Percentiles rank a stretch among this genome's conserved stretches.
These are phyloP conservation scores for Dactylellina drechsleri DNA, from an alignment of 2,329 filamentous ascomycete species.

Conservation along the genomic window DNA sequence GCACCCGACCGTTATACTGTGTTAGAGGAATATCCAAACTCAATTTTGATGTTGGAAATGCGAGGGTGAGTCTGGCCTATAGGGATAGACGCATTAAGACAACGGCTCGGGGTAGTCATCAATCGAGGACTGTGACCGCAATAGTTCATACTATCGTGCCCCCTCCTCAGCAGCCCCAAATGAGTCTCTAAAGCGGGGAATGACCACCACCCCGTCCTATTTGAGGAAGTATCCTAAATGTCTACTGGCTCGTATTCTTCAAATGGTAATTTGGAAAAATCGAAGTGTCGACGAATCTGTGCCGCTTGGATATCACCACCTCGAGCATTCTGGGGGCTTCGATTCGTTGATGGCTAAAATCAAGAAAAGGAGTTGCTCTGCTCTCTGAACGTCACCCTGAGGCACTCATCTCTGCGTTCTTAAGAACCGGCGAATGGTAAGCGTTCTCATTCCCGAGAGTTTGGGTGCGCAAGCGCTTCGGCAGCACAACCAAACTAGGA, in stretches of 20 bases:
- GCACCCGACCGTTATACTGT: slow-evolving; percentile 35
- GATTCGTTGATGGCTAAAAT: slow-evolving; percentile 33
- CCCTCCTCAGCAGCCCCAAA: too few species aligned
- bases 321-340: slow-evolving; percentile 14
- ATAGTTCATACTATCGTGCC: slow-evolving; percentile 6
- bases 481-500: slow-evolving; percentile 51
- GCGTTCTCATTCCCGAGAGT: slow-evolving; percentile 41
- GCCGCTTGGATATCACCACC: slow-evolving; percentile 6
- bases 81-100: slow-evolving; percentile 42
- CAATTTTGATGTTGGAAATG: slow-evolving; percentile 25
- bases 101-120: slow-evolving; percentile 37
- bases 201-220: background rate
- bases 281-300: slow-evolving; percentile 32
- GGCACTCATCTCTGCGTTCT: slow-evolving; percentile 30
- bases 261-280: slow-evolving; percentile 20
- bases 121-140: slow-evolving; percentile 18
- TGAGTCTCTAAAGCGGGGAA: background rate
- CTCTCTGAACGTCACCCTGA: slow-evolving; percentile 10
- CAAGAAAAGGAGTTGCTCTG: slow-evolving; percentile 11
- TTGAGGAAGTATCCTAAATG: slow-evolving; percentile 18
- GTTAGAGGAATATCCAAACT: slow-evolving; percentile 23
- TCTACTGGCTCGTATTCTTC: background rate
- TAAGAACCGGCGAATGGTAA: slow-evolving; percentile 39
- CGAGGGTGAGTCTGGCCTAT: slow-evolving; percentile 43
- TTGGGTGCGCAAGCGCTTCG: slow-evolving; percentile 54